Conservation (phyloP, 164 flowering plant species). For the Annona cherimola region DNA sequence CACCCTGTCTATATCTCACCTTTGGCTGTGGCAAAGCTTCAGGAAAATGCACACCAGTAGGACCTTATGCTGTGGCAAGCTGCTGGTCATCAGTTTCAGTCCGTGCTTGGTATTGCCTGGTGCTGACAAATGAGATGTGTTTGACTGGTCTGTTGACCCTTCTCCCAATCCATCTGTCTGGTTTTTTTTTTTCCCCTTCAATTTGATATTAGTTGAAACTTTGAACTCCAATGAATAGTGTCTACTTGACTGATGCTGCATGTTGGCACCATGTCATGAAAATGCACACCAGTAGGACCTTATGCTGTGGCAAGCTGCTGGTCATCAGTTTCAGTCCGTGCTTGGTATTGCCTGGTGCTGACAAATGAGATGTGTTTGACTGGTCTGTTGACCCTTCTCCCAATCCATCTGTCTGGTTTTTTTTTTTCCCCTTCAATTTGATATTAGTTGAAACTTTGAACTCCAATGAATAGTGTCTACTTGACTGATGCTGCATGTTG, state of each 20-base stretch:
- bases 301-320: not conserved
- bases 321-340: conserved; percentile 7
- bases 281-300: too few relatives aligned
- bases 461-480: conserved; percentile 17
- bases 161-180: too few relatives aligned
- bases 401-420: too few relatives aligned
- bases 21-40: not conserved
- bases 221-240: conserved; percentile 19
- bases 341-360: conserved; percentile 6
- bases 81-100: conserved; percentile 7
- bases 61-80: not conserved
- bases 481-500: conserved; percentile 16
- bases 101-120: conserved; percentile 1
- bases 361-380: not conserved
- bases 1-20: too few relatives aligned
- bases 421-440: too few relatives aligned
- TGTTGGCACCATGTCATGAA: not conserved
- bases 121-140: conserved; percentile 3
- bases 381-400: too few relatives aligned
- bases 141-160: too few relatives aligned
- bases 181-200: too few relatives aligned
- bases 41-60: too few relatives aligned
- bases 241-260: conserved; percentile 19
- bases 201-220: not conserved
- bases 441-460: conserved; percentile 1